These are phyloP conservation scores for Backusella sp. DNA, from an alignment of 192 early-diverging fungal species.

Conservation along the genomic window DNA sequence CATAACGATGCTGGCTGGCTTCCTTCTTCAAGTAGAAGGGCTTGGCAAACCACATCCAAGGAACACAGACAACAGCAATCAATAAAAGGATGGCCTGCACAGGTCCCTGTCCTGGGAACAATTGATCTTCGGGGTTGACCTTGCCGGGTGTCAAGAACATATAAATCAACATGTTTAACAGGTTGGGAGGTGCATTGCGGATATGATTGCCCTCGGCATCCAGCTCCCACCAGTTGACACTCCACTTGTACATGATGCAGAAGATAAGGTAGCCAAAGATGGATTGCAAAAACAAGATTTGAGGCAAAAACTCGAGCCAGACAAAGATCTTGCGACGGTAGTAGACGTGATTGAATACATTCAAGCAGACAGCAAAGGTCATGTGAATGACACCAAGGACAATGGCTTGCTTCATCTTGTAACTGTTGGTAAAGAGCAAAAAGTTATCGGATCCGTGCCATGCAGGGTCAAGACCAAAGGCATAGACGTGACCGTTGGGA, in stretches of 20 bases:
- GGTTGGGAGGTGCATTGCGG: conserved; percentile 80
- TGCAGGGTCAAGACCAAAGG: conserved; percentile 87
- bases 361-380: conserved; percentile 90
- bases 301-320: conserved; percentile 86
- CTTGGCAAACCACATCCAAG: conserved; percentile 96
- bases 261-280: conserved; percentile 97
- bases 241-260: conserved; percentile 96
- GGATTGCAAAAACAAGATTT: conserved; percentile 88
- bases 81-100: conserved; percentile 83
- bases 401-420: conserved; percentile 99
- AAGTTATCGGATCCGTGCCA: conserved; percentile 95
- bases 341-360: conserved; percentile 88
- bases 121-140: conserved; percentile 61
- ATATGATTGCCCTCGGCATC: conserved; percentile 62
- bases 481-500: conserved; percentile 65
- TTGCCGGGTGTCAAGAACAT: conserved; percentile 96
- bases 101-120: conserved; percentile 84
- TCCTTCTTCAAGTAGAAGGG: conserved; percentile 83
- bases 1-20: conserved; percentile 79
- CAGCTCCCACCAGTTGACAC: conserved; percentile 80
- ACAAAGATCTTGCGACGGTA: conserved; percentile 83
- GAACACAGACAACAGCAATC: conserved; percentile 85
- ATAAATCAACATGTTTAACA: conserved; percentile 98
- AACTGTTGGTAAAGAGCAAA: conserved; percentile 96
- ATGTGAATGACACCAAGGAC: conserved; percentile 97